These are phyloP conservation scores for Mollisia scopiformis DNA, from an alignment of 2,329 filamentous ascomycete genomes.

Conservation along the genomic window DNA sequence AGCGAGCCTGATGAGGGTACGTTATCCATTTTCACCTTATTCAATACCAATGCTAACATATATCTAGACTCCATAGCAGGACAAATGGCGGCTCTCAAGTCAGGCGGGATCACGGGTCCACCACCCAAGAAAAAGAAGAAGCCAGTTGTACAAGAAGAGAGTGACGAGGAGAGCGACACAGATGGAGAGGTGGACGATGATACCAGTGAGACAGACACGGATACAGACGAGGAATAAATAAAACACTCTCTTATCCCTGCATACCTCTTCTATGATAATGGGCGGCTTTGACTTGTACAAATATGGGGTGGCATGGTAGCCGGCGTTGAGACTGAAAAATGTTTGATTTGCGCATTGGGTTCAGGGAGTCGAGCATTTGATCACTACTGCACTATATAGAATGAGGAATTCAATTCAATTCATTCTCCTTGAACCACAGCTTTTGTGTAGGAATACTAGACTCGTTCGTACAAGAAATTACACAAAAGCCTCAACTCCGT, in stretches of 20 bases:
- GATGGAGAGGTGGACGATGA: slow-evolving; percentile 68
- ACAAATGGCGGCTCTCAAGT: slow-evolving; percentile 87
- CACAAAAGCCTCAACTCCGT: neutral
- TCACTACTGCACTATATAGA: neutral
- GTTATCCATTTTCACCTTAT: slow-evolving; percentile 38
- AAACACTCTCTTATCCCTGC: neutral
- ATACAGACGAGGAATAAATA: slow-evolving; percentile 49
- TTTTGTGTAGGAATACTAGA: too few species aligned
- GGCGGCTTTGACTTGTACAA: slow-evolving; percentile 20
- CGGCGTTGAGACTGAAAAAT: slow-evolving; percentile 21
- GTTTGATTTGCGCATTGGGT: slow-evolving; percentile 10
- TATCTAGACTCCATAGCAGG: slow-evolving; percentile 80
- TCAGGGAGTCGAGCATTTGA: neutral
- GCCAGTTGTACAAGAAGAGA: slow-evolving; percentile 52
- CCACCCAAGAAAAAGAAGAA: slow-evolving; percentile 62
- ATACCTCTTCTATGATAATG: slow-evolving; percentile 12
- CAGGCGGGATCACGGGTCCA: slow-evolving; percentile 54
- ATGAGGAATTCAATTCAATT: neutral
- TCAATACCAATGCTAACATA: slow-evolving; percentile 7
- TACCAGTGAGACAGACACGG: slow-evolving; percentile 71
- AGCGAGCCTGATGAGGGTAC: slow-evolving; percentile 97
- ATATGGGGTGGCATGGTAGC: slow-evolving; percentile 19
- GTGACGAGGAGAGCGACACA: slow-evolving; percentile 81
- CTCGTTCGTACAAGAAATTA: too few species aligned
- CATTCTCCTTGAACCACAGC: too few species aligned